Conservation (phyloP, 345 rosid genomes). For the Arabidopsis thaliana region DNA sequence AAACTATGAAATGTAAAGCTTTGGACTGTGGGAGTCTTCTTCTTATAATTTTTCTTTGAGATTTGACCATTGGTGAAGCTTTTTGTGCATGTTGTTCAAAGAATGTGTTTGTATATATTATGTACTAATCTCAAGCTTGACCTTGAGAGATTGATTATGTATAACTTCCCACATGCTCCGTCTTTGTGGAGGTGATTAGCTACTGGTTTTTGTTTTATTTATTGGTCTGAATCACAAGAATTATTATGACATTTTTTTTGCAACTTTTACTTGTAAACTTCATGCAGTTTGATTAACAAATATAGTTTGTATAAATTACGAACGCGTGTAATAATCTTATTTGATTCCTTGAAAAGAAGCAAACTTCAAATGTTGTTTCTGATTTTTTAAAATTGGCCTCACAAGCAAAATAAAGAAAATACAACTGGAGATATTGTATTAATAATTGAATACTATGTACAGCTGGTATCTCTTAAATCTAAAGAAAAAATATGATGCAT, state of each 20-base stretch:
- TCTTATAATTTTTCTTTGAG: background rate
- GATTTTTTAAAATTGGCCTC: background rate
- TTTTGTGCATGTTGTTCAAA: slow-evolving; percentile 21
- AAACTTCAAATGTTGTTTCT: background rate
- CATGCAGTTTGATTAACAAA: slow-evolving; percentile 1
- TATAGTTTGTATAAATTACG: background rate
- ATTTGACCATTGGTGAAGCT: slow-evolving; percentile 11
- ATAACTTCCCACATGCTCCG: background rate
- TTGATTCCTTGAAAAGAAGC: background rate
- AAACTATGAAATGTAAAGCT: slow-evolving; percentile 36
- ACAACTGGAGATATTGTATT: background rate
- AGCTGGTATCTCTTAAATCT: background rate
- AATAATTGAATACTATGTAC: background rate
- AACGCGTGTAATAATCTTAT: background rate
- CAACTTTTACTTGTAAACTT: background rate
- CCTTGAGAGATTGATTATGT: slow-evolving; percentile 27
- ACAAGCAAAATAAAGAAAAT: background rate
- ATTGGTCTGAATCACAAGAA: background rate
- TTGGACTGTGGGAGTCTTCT: slow-evolving; percentile 22
- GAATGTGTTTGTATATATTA: slow-evolving; percentile 6
- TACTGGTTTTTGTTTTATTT: background rate
- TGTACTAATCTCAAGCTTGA: slow-evolving; percentile 19
- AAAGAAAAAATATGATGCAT: background rate
- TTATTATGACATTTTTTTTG: background rate
- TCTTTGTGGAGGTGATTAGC: background rate